A percentile compares a stretch with the other conserved stretches of the same genome.
Conservation (phyloP, 1,284 basidiomycete species). For the Rugosomyces carneus region DNA sequence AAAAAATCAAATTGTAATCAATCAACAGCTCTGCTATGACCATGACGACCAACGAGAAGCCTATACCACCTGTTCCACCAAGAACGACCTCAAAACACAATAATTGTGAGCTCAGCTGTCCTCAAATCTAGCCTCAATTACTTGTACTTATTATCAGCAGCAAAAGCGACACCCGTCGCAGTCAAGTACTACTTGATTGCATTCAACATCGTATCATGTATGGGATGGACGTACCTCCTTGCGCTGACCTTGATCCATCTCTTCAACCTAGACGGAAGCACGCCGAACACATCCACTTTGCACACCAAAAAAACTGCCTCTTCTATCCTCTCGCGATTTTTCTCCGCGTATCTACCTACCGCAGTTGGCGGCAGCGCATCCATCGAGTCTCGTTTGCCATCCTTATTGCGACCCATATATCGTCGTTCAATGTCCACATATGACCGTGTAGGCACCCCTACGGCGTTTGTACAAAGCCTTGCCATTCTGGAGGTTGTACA, state of each 20-base stretch:
- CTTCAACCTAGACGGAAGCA: conserved; percentile 34
- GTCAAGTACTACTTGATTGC: conserved; percentile 64
- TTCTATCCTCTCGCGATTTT: conserved; percentile 32
- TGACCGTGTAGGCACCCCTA: conserved; percentile 52
- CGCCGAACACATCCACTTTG: conserved; percentile 22
- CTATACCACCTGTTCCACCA: background rate
- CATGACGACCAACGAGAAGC: conserved; percentile 4
- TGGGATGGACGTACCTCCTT: conserved; percentile 75
- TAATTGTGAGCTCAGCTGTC: conserved; percentile 9
- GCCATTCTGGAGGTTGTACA: conserved; percentile 84
- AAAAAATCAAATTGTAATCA: background rate
- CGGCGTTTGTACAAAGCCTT: conserved; percentile 74
- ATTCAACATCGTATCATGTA: conserved; percentile 73
- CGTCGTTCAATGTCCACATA: conserved; percentile 47
- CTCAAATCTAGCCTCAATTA: no score
- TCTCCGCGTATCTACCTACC: conserved; percentile 25
- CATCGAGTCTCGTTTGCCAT: conserved; percentile 28
- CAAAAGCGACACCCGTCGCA: conserved; percentile 18
- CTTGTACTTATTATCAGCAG: no score
- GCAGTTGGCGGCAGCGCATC: conserved; percentile 12
- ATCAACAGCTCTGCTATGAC: background rate
- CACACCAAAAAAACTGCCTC: conserved; percentile 22
- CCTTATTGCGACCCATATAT: conserved; percentile 32
- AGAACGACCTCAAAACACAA: conserved; percentile 7
- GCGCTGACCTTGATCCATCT: conserved; percentile 43